A percentile compares a stretch with the other conserved stretches of the same genome.
Conservation (phyloP, 495 filamentous ascomycete genomes). For the Podospora fimiseda region DNA sequence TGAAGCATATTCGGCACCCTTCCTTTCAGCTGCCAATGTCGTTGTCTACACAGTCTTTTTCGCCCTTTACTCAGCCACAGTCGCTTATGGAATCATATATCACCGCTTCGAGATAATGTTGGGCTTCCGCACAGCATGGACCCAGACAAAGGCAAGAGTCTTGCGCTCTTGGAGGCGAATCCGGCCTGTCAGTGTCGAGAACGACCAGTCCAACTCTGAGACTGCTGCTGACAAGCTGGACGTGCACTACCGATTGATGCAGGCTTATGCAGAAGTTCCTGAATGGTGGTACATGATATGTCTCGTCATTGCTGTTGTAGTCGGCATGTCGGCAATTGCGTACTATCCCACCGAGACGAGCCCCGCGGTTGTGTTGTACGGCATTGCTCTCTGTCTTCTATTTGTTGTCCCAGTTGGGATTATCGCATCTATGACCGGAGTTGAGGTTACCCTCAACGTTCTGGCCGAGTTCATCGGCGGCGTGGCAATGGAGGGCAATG, state of each 20-base stretch:
- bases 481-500: constrained; percentile 34
- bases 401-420: constrained; percentile 40
- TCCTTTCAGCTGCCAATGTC: constrained; percentile 30
- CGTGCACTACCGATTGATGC: constrained; percentile 38
- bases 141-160: constrained; percentile 20
- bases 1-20: constrained; percentile 35
- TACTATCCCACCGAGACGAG: constrained; percentile 37
- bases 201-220: constrained; percentile 11
- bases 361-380: constrained; percentile 37
- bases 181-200: neutral
- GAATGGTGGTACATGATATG: constrained; percentile 39
- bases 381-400: constrained; percentile 35
- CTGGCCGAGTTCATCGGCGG: constrained; percentile 43
- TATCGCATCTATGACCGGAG: constrained; percentile 37
- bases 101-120: constrained; percentile 36
- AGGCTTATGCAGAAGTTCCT: constrained; percentile 33
- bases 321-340: constrained; percentile 34
- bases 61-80: constrained; percentile 32
- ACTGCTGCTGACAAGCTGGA: constrained; percentile 22
- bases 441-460: constrained; percentile 38
- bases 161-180: no score
- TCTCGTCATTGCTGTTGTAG: constrained; percentile 25
- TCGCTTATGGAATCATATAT: constrained; percentile 34
- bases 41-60: constrained; percentile 37
- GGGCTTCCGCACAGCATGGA: constrained; percentile 27